Evolutionary conservation across 2,329 filamentous ascomycete genomes (phyloP).

Genomic region (Phialemonium atrogriseum): DNA sequence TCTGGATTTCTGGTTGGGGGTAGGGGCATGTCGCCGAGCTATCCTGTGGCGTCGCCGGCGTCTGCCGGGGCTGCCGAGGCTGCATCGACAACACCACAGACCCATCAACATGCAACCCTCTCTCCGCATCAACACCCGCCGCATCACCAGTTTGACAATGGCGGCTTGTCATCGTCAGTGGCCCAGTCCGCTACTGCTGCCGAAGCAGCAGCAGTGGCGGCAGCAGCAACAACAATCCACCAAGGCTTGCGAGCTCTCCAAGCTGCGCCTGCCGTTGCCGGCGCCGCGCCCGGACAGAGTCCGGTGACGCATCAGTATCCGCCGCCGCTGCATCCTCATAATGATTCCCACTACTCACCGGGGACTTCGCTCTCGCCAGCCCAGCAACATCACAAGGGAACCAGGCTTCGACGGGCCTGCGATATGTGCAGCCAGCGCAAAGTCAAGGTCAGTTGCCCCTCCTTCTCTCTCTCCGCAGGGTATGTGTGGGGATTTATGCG

Average conservation of each 20-base stretch:
- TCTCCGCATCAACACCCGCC: neutral
- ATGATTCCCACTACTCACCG: conserved; percentile 7
- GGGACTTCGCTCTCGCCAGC: neutral
- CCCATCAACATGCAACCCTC: neutral
- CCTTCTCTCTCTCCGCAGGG: neutral
- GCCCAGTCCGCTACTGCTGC: conserved; percentile 8
- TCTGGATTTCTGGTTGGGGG: conserved; percentile 4
- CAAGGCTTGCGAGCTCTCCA: conserved; percentile 17
- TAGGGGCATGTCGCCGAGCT: conserved; percentile 10
- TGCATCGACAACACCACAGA: conserved; percentile 3
- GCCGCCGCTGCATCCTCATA: conserved; percentile 2
- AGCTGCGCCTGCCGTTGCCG: conserved; percentile 12
- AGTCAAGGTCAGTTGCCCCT: conserved; percentile 36
- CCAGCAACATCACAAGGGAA: conserved; percentile 30
- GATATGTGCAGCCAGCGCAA: conserved; percentile 56
- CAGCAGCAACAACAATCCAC: conserved; percentile 10
- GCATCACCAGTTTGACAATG: neutral
- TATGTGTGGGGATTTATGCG: no score
- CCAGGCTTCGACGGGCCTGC: conserved; percentile 48
- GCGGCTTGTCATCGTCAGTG: conserved; percentile 4
- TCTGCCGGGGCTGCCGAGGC: conserved; percentile 2
- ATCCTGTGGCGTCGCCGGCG: conserved; percentile 10
- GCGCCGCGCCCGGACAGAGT: conserved; percentile 2
- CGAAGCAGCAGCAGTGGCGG: conserved; percentile 8
- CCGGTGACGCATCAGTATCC: conserved; percentile 10